phyloP scores from a whole-genome alignment of 2,329 filamentous ascomycete genomes.

The Tolypocladium ovalisporum region DNA sequence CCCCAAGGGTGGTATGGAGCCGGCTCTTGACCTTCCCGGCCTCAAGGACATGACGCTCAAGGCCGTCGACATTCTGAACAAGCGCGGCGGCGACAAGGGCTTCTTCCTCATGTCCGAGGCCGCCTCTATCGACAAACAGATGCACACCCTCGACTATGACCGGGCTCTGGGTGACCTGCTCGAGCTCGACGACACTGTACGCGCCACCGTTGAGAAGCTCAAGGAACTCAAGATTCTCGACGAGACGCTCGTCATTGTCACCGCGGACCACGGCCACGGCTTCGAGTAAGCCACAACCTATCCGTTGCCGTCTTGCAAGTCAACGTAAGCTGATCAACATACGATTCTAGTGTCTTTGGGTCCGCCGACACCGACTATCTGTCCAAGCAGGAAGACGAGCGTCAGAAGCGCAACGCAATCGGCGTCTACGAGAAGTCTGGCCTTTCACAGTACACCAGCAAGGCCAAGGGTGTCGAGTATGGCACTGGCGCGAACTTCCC shows the following conservation, averaged over 20 bases:
- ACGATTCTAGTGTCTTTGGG: conserved; percentile 50
- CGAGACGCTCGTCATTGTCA: conserved; percentile 69
- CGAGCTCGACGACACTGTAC: conserved; percentile 75
- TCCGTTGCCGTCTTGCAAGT: not conserved
- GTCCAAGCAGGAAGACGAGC: conserved; percentile 50
- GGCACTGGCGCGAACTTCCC: conserved; percentile 68
- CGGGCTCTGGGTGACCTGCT: conserved; percentile 75
- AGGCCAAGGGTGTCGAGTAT: conserved; percentile 51
- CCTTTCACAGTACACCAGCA: conserved; percentile 60
- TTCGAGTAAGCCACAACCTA: conserved; percentile 46
- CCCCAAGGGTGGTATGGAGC: conserved; percentile 50
- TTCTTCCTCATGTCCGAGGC: conserved; percentile 86
- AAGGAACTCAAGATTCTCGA: conserved; percentile 54
- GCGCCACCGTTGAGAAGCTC: conserved; percentile 62
- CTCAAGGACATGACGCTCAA: conserved; percentile 87
- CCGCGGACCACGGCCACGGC: conserved; percentile 81
- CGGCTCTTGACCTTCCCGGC: conserved; percentile 67
- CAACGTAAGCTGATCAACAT: conserved; percentile 1
- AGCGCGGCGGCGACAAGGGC: conserved; percentile 54
- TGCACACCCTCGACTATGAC: conserved; percentile 79
- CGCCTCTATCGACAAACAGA: conserved; percentile 81
- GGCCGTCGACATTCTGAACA: conserved; percentile 68
- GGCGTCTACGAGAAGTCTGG: conserved; percentile 66
- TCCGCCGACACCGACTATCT: conserved; percentile 73
- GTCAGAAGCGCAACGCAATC: conserved; percentile 64